A percentile compares a stretch with the other conserved stretches of the same genome.
These are phyloP conservation scores for Colletotrichum acutatum DNA, from an alignment of 2,329 filamentous ascomycete species.

Conservation along the genomic window DNA sequence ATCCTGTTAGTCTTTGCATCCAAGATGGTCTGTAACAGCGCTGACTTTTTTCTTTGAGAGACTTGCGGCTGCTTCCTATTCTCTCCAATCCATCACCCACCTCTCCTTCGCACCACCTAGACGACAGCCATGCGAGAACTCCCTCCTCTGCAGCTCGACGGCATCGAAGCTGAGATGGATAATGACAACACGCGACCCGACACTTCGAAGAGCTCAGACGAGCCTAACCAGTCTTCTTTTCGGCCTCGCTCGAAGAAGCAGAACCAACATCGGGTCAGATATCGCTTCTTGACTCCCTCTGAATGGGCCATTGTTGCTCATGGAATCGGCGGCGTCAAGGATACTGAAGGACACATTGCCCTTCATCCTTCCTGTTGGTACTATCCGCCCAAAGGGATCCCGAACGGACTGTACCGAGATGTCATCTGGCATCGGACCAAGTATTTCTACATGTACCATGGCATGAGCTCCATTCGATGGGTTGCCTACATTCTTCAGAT, in stretches of 20 bases:
- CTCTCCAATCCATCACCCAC: not conserved
- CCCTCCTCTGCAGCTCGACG: constrained; percentile 30
- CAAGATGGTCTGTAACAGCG: not conserved
- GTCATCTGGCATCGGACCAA: constrained; percentile 56
- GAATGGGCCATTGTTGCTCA: constrained; percentile 61
- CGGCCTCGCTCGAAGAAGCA: not conserved
- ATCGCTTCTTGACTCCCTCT: constrained; percentile 53
- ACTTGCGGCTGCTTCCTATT: not conserved
- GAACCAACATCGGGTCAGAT: constrained; percentile 29
- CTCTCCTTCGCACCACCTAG: not conserved
- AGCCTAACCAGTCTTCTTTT: not conserved
- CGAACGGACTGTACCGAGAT: constrained; percentile 60
- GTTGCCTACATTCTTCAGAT: constrained; percentile 60
- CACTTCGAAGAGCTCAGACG: not conserved
- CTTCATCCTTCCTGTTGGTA: constrained; percentile 54
- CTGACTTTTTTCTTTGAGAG: not conserved
- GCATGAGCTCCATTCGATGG: constrained; percentile 56
- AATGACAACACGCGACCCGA: not conserved
- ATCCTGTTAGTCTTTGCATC: not conserved
- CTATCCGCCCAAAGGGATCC: constrained; percentile 60
- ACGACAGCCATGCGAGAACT: constrained; percentile 16
- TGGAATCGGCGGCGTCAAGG: constrained; percentile 58
- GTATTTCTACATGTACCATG: constrained; percentile 56
- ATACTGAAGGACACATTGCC: constrained; percentile 55
- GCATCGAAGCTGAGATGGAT: constrained; percentile 23